Conservation (phyloP, 208 protist genomes). For the Trypanosomatidae sp. region DNA sequence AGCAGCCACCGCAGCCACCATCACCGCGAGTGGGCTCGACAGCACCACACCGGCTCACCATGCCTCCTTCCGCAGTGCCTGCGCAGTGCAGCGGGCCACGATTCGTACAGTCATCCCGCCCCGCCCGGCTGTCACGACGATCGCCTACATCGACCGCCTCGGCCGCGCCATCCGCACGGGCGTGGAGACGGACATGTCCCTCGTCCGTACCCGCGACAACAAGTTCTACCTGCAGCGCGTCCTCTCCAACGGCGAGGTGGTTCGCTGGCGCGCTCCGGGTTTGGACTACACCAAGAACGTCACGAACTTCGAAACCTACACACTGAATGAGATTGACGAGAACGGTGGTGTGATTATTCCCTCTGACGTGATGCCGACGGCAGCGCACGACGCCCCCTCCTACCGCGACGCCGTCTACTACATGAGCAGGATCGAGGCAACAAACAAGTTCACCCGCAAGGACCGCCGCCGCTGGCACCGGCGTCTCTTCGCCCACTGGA, state of each 20-base stretch:
- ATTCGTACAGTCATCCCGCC: conserved; percentile 87
- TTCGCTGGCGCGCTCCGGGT: conserved; percentile 83
- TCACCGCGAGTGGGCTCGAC: no score
- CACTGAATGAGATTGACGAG: conserved; percentile 86
- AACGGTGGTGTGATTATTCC: conserved; percentile 85
- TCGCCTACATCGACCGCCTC: conserved; percentile 71
- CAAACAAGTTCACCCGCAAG: conserved; percentile 83
- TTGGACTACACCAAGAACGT: conserved; percentile 82
- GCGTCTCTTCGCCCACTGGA: conserved; percentile 78
- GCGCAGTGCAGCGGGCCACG: conserved; percentile 6
- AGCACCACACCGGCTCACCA: no score
- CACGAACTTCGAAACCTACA: conserved; percentile 89
- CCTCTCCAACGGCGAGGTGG: conserved; percentile 69
- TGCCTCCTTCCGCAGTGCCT: neutral
- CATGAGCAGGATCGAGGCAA: conserved; percentile 62
- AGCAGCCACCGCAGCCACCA: no score
- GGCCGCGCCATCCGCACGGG: conserved; percentile 59
- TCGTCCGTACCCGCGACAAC: conserved; percentile 88
- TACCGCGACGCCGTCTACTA: conserved; percentile 81
- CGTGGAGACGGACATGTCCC: conserved; percentile 71
- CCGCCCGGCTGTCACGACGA: conserved; percentile 77
- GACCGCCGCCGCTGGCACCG: conserved; percentile 81
- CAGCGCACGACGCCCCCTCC: conserved; percentile 59
- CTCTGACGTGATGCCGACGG: conserved; percentile 71
- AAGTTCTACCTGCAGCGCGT: conserved; percentile 92